A percentile compares a stretch with the other conserved stretches of the same genome.
These are phyloP conservation scores for Neurospora tetraspora DNA, from an alignment of 495 filamentous ascomycete genomes.

Conservation along the genomic window DNA sequence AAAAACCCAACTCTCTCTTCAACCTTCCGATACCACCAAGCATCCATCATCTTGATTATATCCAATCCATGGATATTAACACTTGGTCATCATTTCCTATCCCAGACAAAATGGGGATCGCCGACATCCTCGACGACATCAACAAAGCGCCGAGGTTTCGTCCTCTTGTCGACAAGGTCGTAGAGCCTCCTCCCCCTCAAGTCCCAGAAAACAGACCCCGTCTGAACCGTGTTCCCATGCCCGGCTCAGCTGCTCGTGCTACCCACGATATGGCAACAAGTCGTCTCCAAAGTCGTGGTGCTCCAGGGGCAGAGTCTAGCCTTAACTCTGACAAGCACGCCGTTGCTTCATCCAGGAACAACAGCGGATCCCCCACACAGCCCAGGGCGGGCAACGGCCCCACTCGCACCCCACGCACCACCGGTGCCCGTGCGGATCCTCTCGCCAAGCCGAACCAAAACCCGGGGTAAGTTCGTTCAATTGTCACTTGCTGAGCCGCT, in stretches of 20 bases:
- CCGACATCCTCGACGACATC: neutral
- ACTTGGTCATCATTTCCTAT: neutral
- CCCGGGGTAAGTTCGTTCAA: neutral
- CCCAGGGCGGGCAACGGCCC: neutral
- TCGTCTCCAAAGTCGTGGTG: neutral
- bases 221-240: neutral
- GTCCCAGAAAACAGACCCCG: neutral
- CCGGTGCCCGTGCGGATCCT: neutral
- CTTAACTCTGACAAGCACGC: neutral
- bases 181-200: neutral
- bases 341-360: neutral
- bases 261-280: neutral
- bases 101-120: neutral
- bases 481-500: neutral
- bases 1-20: neutral
- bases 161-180: neutral
- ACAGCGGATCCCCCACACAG: neutral
- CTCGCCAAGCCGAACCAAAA: conserved; percentile 4
- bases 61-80: neutral
- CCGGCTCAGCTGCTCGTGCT: neutral
- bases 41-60: neutral
- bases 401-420: neutral
- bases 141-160: neutral
- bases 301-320: neutral
- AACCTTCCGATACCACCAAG: neutral